Conservation (phyloP, 1,284 basidiomycete genomes). For the Leccinum subrobustum region DNA sequence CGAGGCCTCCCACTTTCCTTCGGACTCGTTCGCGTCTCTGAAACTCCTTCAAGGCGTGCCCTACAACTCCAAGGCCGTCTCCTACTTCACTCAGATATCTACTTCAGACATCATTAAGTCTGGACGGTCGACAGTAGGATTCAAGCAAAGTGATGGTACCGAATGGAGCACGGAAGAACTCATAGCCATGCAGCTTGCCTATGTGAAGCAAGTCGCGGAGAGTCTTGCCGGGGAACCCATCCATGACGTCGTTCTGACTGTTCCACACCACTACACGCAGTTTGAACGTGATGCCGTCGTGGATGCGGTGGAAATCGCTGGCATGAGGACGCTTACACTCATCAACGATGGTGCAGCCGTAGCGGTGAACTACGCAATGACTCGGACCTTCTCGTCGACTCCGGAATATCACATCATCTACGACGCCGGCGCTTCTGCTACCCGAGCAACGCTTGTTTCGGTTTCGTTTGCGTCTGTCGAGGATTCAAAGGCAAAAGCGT, state of each 20-base stretch:
- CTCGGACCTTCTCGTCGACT: conserved; percentile 72
- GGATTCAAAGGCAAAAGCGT: conserved; percentile 46
- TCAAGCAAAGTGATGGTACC: conserved; percentile 58
- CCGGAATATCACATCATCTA: conserved; percentile 92
- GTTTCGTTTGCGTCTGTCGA: conserved; percentile 72
- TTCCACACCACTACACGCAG: conserved; percentile 86
- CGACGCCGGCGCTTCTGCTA: conserved; percentile 89
- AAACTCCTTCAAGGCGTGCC: conserved; percentile 86
- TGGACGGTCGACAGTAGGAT: conserved; percentile 56
- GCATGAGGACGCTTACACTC: conserved; percentile 79
- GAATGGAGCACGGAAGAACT: conserved; percentile 89
- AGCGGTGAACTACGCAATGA: conserved; percentile 96
- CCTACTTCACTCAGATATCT: conserved; percentile 68
- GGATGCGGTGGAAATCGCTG: conserved; percentile 90
- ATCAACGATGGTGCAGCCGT: conserved; percentile 94
- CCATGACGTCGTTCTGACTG: conserved; percentile 79
- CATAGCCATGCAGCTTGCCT: conserved; percentile 91
- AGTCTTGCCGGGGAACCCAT: conserved; percentile 74
- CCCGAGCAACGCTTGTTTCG: conserved; percentile 72
- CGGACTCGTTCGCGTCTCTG: conserved; percentile 82
- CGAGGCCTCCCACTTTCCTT: conserved; percentile 88
- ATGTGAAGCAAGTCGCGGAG: conserved; percentile 89
- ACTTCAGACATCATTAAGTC: conserved; percentile 59
- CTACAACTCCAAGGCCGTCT: conserved; percentile 57
- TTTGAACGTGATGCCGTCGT: conserved; percentile 85